Evolutionary conservation across 2,329 filamentous ascomycete genomes (phyloP), one percentile per base, ranked within the genome.

Genomic region (Escovopsis sp.): DNA sequence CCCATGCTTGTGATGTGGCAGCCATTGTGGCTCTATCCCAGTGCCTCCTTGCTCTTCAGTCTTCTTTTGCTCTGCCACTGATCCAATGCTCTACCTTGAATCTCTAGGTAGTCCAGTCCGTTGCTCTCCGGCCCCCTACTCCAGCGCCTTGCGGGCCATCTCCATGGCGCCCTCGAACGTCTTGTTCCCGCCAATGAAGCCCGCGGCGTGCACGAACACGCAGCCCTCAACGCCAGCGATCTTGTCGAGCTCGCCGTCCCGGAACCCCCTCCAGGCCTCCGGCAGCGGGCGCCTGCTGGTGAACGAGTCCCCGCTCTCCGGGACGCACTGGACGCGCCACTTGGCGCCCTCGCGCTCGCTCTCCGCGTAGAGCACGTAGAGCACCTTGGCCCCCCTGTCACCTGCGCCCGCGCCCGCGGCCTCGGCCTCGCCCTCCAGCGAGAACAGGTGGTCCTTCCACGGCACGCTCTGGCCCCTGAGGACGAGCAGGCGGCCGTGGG

Each of bases 381-480:
- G 70, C 4, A 89, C 79, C 51, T 56, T 56, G 7, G 58, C 50
- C 14, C 8, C 27, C 27, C 25, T 9, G 6, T 27, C 25, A 5
- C 25, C 25, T 5, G 8, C 27, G 5, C 11, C 4, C 8, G 76
- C 27, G 27, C 2, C 27, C 27, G 5, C 11, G 27, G 5, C 11
- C 8, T 30, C 27, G 27, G 27, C 27, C 27, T 30, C 65, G 15
- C 61, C 71, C 64, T 98, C 91, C 25, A 96, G 74, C 14, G 74
- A 78, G 66, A 94, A 96, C 14, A 98, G 72, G 61, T 98, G 91
- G 56, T 96, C 89, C 60, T 94, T 91, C 91, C 91, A 96, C 2
- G 89, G 89, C 46, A 89, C 83, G 44, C 82, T 79, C 57, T 84
- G 79, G 31, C 68, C 68, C 48, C 82, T 74, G 43, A 98, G 72